phyloP scores from a whole-genome alignment of 2,329 filamentous ascomycete species.

The Verticillium albo-atrum region DNA sequence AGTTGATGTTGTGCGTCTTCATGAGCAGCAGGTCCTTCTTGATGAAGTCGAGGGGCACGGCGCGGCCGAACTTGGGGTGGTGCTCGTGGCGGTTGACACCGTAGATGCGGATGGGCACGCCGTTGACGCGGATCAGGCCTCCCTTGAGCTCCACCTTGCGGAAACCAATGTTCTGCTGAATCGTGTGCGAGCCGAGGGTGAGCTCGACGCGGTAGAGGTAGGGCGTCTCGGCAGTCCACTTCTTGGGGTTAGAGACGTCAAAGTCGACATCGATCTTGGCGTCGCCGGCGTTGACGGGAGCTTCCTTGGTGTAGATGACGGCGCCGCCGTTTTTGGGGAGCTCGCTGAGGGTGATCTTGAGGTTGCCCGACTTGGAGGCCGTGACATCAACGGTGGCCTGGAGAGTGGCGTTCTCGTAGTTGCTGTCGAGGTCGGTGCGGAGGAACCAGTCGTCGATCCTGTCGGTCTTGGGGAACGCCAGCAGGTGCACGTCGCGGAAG shows the following conservation, averaged over 20 bases:
- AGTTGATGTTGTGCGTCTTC: constrained; percentile 69
- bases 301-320: constrained; percentile 18
- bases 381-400: constrained; percentile 41
- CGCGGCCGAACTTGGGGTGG: constrained; percentile 57
- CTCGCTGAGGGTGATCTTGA: constrained; percentile 41
- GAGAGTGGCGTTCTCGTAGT: constrained; percentile 47
- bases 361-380: constrained; percentile 22
- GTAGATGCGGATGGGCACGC: constrained; percentile 53
- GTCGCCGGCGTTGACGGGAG: constrained; percentile 18
- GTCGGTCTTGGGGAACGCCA: constrained; percentile 46
- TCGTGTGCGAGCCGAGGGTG: constrained; percentile 31
- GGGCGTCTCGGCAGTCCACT: constrained; percentile 66
- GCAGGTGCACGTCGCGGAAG: constrained; percentile 61
- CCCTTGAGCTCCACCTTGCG: constrained; percentile 58
- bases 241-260: constrained; percentile 46
- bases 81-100: constrained; percentile 70
- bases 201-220: constrained; percentile 54
- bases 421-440: constrained; percentile 45
- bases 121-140: constrained; percentile 59
- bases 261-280: constrained; percentile 36
- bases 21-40: constrained; percentile 59
- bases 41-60: constrained; percentile 59
- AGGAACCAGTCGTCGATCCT: constrained; percentile 56
- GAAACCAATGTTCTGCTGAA: constrained; percentile 57
- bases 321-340: constrained; percentile 27